phyloP scores from a whole-genome alignment of 2,329 filamentous ascomycete species.

The Anthostomella pinea region DNA sequence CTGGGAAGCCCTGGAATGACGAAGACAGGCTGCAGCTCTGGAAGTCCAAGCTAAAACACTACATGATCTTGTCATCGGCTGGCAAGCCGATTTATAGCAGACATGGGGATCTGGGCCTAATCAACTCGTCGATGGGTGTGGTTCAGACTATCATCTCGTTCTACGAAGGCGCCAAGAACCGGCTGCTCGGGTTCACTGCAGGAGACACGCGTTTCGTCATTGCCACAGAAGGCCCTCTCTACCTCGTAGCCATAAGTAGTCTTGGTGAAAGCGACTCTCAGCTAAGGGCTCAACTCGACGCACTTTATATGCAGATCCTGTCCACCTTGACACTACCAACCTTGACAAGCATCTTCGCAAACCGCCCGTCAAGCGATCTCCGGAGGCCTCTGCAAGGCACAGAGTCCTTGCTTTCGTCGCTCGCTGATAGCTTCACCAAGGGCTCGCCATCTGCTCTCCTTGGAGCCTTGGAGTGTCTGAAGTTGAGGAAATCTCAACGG shows the following conservation, averaged over 20 bases:
- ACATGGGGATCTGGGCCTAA: constrained; percentile 84
- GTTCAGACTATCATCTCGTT: constrained; percentile 98
- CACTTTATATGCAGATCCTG: constrained; percentile 96
- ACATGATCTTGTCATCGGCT: constrained; percentile 91
- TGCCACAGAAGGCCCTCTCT: constrained; percentile 78
- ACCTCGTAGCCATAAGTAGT: constrained; percentile 89
- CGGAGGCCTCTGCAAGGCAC: constrained; percentile 88
- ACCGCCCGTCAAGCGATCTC: constrained; percentile 90
- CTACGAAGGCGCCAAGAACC: constrained; percentile 78
- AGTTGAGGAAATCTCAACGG: constrained; percentile 82
- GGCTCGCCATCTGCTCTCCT: constrained; percentile 87
- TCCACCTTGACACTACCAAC: constrained; percentile 90
- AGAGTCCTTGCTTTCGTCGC: constrained; percentile 82
- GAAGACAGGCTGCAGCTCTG: constrained; percentile 67
- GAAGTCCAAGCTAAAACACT: constrained; percentile 95
- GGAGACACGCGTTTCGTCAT: constrained; percentile 83
- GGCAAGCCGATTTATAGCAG: constrained; percentile 97
- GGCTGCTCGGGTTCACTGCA: constrained; percentile 81
- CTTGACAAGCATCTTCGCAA: constrained; percentile 80
- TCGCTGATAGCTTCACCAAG: constrained; percentile 91
- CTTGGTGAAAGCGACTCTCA: constrained; percentile 91
- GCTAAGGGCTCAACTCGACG: constrained; percentile 82
- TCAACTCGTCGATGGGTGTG: constrained; percentile 92
- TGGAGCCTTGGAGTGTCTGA: constrained; percentile 90
- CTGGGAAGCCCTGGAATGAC: constrained; percentile 41